Evolutionary conservation across 768 basidiomycete genomes (phyloP).

Genomic region (Hemileccinum rubropunctum): DNA sequence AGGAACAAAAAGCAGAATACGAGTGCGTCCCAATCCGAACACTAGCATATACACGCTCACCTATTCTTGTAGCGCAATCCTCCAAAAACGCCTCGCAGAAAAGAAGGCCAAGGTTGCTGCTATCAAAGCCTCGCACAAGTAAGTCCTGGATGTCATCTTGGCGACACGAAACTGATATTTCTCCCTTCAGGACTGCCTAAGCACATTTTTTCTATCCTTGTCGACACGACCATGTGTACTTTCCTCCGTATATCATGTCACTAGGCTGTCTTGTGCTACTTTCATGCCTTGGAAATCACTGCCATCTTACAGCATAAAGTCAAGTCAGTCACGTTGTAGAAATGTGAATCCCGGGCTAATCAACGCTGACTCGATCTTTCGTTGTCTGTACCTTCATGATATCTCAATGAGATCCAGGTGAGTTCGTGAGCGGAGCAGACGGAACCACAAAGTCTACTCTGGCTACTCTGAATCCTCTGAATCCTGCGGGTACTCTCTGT

Average conservation of each 20-base stretch:
- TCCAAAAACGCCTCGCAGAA: constrained; percentile 89
- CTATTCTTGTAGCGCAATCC: constrained; percentile 46
- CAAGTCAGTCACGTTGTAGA: neutral
- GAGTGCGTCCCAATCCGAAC: constrained; percentile 48
- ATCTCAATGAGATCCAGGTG: too few species aligned
- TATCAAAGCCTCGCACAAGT: constrained; percentile 82
- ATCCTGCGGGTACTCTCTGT: neutral
- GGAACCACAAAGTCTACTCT: too few species aligned
- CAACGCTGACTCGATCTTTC: neutral
- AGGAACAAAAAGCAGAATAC: constrained; percentile 94
- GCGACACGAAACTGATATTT: neutral
- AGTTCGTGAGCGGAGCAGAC: too few species aligned
- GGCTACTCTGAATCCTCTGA: too few species aligned
- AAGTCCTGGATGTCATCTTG: constrained; percentile 12
- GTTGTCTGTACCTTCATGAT: too few species aligned
- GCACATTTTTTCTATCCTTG: neutral
- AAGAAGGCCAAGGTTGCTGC: constrained; percentile 91
- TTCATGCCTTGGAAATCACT: constrained; percentile 1
- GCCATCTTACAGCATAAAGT: neutral
- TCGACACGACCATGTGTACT: constrained; percentile 16
- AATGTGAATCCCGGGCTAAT: neutral
- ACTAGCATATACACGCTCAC: neutral
- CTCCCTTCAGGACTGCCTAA: constrained; percentile 22
- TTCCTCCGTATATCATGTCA: constrained; percentile 19
- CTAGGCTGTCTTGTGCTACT: constrained; percentile 22